Conservation (phyloP, 2,329 filamentous ascomycete species). For the Epichloe gansuensis region DNA sequence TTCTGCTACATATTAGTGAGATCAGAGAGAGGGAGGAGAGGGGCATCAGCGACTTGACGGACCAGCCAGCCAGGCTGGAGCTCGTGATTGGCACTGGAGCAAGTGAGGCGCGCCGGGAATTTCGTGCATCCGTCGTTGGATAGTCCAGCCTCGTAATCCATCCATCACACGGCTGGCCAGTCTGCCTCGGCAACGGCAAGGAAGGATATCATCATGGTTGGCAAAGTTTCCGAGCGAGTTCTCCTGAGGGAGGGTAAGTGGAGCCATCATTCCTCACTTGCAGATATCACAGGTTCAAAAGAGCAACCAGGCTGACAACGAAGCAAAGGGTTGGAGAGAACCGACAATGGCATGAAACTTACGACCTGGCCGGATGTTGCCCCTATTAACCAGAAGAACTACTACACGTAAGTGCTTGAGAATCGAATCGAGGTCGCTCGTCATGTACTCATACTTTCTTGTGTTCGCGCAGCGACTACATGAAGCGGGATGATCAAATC, state of each 20-base stretch:
- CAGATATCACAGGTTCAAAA: conserved; percentile 10
- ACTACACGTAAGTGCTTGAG: conserved; percentile 64
- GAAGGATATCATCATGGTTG: conserved; percentile 38
- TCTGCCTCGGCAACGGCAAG: background rate
- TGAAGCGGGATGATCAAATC: conserved; percentile 96
- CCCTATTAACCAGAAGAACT: conserved; percentile 99
- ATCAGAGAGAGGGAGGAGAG: no score
- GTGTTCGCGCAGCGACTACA: conserved; percentile 59
- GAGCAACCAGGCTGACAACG: conserved; percentile 2
- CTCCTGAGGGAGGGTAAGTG: conserved; percentile 48
- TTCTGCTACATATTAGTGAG: background rate
- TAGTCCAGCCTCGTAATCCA: background rate
- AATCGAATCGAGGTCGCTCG: background rate
- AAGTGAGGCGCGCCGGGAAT: no score
- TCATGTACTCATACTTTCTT: conserved; percentile 7
- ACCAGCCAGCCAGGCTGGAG: background rate
- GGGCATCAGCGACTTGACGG: background rate
- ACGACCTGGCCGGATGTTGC: conserved; percentile 85
- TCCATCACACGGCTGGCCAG: background rate
- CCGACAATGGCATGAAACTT: conserved; percentile 96
- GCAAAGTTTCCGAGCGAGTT: conserved; percentile 53
- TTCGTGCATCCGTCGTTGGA: no score
- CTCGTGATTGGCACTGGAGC: no score
- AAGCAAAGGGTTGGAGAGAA: conserved; percentile 71
- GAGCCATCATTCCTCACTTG: conserved; percentile 2